These are phyloP conservation scores for Xylaria sp. DNA, from an alignment of 2,329 filamentous ascomycete species.

Conservation along the genomic window DNA sequence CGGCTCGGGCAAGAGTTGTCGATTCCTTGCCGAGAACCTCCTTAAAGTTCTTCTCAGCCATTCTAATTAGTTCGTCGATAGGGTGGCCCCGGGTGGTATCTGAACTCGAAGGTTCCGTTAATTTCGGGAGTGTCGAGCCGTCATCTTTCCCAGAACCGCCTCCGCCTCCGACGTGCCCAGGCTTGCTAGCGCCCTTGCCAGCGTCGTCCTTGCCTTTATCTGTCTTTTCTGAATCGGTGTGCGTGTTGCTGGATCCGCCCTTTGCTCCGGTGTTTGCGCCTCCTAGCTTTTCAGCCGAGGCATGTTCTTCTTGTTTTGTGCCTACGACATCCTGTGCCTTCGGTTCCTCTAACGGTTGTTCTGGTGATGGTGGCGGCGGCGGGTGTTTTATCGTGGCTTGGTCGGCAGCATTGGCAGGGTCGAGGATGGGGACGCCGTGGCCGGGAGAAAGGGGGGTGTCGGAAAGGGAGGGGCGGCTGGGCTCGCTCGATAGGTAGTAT, in stretches of 20 bases:
- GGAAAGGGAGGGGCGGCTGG: conserved; percentile 22
- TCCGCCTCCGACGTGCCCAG: neutral
- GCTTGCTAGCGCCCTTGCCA: conserved; percentile 1
- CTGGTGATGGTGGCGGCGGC: conserved; percentile 22
- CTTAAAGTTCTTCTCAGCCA: conserved; percentile 47
- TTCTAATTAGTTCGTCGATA: conserved; percentile 52
- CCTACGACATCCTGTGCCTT: conserved; percentile 6
- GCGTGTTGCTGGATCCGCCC: neutral
- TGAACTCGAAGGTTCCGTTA: conserved; percentile 23
- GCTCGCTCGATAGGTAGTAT: conserved; percentile 42
- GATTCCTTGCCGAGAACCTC: conserved; percentile 48
- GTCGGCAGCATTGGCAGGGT: conserved; percentile 23
- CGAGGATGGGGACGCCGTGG: conserved; percentile 22
- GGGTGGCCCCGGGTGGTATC: conserved; percentile 43
- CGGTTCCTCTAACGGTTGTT: conserved; percentile 23
- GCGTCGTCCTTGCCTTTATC: conserved; percentile 17
- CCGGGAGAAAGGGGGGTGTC: conserved; percentile 26
- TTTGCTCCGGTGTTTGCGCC: neutral
- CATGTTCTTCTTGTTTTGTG: neutral
- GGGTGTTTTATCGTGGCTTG: conserved; percentile 20
- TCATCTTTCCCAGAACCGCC: conserved; percentile 8
- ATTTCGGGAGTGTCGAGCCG: conserved; percentile 10
- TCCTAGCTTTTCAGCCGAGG: neutral
- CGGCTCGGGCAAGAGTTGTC: conserved; percentile 50
- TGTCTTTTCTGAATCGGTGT: conserved; percentile 2